Conservation (phyloP, 2,329 filamentous ascomycete genomes). For the Byssoonygena ceratinophila region DNA sequence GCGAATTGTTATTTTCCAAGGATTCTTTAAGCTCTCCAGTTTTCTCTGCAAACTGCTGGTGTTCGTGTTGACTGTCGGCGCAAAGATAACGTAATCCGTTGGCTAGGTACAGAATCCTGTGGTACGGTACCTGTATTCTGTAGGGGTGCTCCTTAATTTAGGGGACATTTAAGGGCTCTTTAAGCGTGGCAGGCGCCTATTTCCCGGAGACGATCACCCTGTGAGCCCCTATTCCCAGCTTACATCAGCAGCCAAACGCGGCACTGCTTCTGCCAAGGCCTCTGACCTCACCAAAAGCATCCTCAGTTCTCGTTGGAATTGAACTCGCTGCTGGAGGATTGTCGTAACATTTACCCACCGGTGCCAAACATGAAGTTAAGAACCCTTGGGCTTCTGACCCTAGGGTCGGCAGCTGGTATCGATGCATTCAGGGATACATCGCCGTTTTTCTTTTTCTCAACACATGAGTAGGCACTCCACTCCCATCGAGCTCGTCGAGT, state of each 20-base stretch:
- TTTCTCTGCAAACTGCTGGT: too few relatives aligned
- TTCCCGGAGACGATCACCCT: too few relatives aligned
- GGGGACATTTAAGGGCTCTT: too few relatives aligned
- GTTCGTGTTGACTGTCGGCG: too few relatives aligned
- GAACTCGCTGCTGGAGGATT: neutral
- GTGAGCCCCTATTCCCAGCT: neutral
- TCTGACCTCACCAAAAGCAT: neutral
- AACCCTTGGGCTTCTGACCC: slow-evolving; percentile 38
- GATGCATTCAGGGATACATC: slow-evolving; percentile 76
- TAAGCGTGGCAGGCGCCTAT: too few relatives aligned
- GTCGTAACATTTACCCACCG: neutral
- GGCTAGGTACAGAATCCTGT: too few relatives aligned
- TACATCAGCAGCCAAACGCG: neutral
- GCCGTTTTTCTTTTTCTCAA: slow-evolving; percentile 82
- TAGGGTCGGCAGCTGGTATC: slow-evolving; percentile 45
- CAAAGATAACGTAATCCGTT: too few relatives aligned
- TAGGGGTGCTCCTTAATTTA: too few relatives aligned
- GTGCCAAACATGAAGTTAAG: slow-evolving; percentile 33
- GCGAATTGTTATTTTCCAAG: neutral
- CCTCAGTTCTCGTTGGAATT: neutral
- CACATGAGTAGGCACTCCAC: slow-evolving; percentile 53
- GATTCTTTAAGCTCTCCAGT: neutral
- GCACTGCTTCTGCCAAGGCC: neutral
- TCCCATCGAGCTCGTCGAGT: neutral
- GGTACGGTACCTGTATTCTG: too few relatives aligned